Evolutionary conservation across 2,329 filamentous ascomycete genomes (phyloP), one percentile per base, ranked within the genome.

Genomic region (Blastomyces parvus): DNA sequence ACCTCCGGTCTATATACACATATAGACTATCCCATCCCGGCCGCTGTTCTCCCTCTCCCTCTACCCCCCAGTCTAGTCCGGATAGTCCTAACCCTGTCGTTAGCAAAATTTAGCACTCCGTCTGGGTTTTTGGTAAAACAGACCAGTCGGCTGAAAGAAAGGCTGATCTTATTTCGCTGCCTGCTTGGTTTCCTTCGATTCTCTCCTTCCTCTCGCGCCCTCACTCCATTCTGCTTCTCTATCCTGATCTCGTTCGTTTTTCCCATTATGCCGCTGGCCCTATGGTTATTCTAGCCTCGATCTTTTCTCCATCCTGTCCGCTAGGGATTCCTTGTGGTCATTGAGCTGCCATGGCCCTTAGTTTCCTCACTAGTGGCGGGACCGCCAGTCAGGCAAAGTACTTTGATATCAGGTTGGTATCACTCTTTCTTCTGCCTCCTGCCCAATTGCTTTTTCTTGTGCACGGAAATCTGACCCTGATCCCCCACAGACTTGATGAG

Each of bases 401-500:
- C 65, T 81, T 80, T 65, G 78, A 81, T 70, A 80, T 80, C 67
- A 76, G 77, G 77, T 79, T 22, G 22, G 60, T 9, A 44, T n/a
- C 42, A 25, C 33, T 27, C 48, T n/a, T 52, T 27, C 13, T 48
- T 9, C 5, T 46, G 14, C 19, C 14, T 4, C 3, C 44, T 19
- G 11, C 19, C 17, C 44, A 19, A 19, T 22, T n/a, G 11, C 6
- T 17, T 9, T 33, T 9, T 60, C 22, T 60, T 27, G 6, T 30
- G 42, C 30, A 17, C 13, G 6, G 9, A 17, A 46, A 11, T 14
- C 27, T 44, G 25, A 36, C 33, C 8, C 19, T n/a, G 46, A 42
- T 62, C 63, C 42, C 58, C 44, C 61, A 48, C 70, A 91, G 89
- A 61, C 83, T 92, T 65, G 88, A 92, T 61, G 87, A 88, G 70